Evolutionary conservation across 169 alveolate genomes (phyloP).

Genomic region (Miamiensis avidus): DNA sequence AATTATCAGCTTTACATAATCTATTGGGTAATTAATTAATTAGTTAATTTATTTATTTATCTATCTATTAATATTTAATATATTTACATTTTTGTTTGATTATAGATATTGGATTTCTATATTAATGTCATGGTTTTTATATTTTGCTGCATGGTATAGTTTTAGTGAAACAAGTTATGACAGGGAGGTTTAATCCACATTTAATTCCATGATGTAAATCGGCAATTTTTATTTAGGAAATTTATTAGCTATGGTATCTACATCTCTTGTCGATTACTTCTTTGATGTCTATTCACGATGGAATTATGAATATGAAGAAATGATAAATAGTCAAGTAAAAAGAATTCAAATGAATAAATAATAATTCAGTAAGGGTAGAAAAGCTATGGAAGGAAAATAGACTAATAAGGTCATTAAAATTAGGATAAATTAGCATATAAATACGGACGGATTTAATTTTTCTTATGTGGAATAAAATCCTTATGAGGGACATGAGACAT

Average conservation of each 20-base stretch:
- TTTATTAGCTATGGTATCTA: background rate
- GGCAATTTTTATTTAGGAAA: background rate
- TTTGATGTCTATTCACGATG: background rate
- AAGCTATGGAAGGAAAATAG: too few relatives aligned
- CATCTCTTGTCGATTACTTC: background rate
- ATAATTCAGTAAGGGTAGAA: background rate
- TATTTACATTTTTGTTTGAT: background rate
- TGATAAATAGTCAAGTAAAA: background rate
- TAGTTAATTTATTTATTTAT: too few relatives aligned
- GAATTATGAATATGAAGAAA: background rate
- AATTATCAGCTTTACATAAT: constrained; percentile 19
- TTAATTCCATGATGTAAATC: background rate
- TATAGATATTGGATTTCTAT: background rate
- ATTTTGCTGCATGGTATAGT: background rate
- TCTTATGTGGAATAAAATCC: background rate
- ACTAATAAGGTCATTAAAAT: background rate
- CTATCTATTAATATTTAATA: too few relatives aligned
- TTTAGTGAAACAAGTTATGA: background rate
- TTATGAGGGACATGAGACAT: too few relatives aligned
- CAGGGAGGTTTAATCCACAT: background rate
- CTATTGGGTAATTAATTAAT: background rate
- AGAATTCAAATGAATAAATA: background rate
- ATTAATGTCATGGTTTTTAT: background rate
- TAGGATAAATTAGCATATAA: too few relatives aligned
- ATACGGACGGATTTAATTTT: background rate